A percentile compares a stretch with the other conserved stretches of the same genome.
phyloP scores from a whole-genome alignment of 2,329 filamentous ascomycete genomes.

The Calonectria hongkongensis region DNA sequence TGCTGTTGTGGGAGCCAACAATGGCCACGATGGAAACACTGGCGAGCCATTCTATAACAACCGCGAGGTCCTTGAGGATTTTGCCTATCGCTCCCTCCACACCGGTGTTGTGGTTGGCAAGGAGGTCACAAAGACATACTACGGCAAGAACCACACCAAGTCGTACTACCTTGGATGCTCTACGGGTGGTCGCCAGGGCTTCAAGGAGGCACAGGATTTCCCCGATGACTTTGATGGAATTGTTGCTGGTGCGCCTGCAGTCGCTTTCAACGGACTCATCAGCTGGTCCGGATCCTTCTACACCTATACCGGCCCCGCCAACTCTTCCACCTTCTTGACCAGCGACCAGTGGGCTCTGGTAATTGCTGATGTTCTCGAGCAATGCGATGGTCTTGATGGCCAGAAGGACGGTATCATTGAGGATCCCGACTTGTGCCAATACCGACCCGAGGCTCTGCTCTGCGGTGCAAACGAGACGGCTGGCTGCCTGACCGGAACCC shows the following conservation, averaged over 20 bases:
- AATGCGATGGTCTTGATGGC: conserved; percentile 71
- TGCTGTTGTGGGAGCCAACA: conserved; percentile 69
- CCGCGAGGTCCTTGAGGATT: conserved; percentile 61
- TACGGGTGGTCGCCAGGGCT: conserved; percentile 75
- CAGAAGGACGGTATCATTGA: conserved; percentile 69
- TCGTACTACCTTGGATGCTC: conserved; percentile 76
- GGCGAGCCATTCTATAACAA: conserved; percentile 59
- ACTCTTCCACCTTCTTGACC: conserved; percentile 48
- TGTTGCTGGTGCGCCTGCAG: conserved; percentile 67
- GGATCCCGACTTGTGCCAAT: conserved; percentile 65
- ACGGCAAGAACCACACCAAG: conserved; percentile 62
- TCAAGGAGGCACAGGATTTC: conserved; percentile 71
- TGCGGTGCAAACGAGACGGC: conserved; percentile 65
- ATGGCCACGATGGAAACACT: conserved; percentile 68
- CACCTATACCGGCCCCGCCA: conserved; percentile 7
- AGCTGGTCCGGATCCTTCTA: conserved; percentile 44
- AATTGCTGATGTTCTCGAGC: conserved; percentile 63
- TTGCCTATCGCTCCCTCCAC: conserved; percentile 63
- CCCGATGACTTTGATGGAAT: conserved; percentile 74
- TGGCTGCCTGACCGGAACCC: conserved; percentile 32
- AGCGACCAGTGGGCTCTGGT: conserved; percentile 63
- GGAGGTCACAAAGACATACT: conserved; percentile 67
- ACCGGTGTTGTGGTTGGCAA: conserved; percentile 70
- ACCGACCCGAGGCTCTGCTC: conserved; percentile 63
- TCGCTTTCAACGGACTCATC: conserved; percentile 67